phyloP scores from a whole-genome alignment of 495 filamentous ascomycete species.

The Penicillium malachiteum region DNA sequence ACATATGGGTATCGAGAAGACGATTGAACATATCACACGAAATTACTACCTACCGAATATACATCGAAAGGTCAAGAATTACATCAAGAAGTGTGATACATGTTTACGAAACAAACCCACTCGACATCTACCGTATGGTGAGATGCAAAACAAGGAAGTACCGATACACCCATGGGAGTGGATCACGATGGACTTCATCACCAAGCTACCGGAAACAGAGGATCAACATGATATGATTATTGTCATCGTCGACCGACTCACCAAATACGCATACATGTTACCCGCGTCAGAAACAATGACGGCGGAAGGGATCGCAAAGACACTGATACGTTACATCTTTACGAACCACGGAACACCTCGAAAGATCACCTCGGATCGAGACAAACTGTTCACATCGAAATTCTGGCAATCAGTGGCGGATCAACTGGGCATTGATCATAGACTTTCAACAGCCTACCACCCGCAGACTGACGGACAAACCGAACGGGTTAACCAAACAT shows the following conservation, averaged over 20 bases:
- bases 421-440: neutral
- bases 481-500: constrained; percentile 16
- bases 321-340: too few species aligned
- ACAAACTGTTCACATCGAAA: neutral
- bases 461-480: constrained; percentile 31
- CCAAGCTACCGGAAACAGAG: constrained; percentile 5
- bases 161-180: constrained; percentile 9
- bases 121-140: constrained; percentile 3
- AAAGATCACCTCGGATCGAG: constrained; percentile 4
- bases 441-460: constrained; percentile 26
- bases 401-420: neutral
- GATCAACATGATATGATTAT: constrained; percentile 7
- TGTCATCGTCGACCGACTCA: neutral
- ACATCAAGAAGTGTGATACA: constrained; percentile 10
- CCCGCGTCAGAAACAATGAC: too few species aligned
- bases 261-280: too few species aligned
- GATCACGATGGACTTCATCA: constrained; percentile 26
- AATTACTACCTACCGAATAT: constrained; percentile 6
- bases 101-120: constrained; percentile 4
- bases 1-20: constrained; percentile 9
- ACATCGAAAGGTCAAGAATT: constrained; percentile 2
- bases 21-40: constrained; percentile 8
- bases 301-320: too few species aligned
- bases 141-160: constrained; percentile 12
- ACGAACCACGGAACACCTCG: neutral